Conservation (phyloP, 345 rosid species). For the Eucalyptus dawsonii region DNA sequence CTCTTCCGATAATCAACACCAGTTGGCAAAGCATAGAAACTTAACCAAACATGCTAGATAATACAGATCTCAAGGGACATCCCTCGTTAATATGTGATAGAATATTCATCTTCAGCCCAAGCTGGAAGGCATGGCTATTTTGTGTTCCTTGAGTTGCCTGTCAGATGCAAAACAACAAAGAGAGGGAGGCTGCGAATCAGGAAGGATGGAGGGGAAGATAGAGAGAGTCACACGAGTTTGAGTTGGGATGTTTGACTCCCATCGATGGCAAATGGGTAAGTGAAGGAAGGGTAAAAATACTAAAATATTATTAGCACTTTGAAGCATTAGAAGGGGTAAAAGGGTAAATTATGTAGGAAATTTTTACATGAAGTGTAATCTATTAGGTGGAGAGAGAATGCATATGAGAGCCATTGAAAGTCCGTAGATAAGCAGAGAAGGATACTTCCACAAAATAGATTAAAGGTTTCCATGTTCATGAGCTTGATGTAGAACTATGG, state of each 20-base stretch:
- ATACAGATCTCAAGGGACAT: background rate
- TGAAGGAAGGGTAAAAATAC: background rate
- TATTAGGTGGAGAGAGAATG: background rate
- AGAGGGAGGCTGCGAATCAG: background rate
- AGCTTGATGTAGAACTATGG: background rate
- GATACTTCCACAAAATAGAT: background rate
- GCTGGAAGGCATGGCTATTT: background rate
- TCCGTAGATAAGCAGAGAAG: background rate
- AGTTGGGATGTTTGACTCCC: background rate
- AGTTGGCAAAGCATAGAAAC: background rate
- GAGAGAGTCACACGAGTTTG: background rate
- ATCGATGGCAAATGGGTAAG: background rate
- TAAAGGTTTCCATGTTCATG: background rate
- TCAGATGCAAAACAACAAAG: background rate
- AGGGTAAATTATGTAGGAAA: background rate
- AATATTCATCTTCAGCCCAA: background rate
- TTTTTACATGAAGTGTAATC: background rate
- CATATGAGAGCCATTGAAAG: background rate
- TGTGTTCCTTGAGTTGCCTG: background rate
- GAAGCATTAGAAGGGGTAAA: background rate
- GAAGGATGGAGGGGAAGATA: background rate
- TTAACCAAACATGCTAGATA: background rate
- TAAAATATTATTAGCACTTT: background rate
- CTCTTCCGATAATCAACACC: background rate
- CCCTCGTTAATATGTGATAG: background rate